phyloP scores from a whole-genome alignment of 441 rosid species.

The Isatis lusitanica region DNA sequence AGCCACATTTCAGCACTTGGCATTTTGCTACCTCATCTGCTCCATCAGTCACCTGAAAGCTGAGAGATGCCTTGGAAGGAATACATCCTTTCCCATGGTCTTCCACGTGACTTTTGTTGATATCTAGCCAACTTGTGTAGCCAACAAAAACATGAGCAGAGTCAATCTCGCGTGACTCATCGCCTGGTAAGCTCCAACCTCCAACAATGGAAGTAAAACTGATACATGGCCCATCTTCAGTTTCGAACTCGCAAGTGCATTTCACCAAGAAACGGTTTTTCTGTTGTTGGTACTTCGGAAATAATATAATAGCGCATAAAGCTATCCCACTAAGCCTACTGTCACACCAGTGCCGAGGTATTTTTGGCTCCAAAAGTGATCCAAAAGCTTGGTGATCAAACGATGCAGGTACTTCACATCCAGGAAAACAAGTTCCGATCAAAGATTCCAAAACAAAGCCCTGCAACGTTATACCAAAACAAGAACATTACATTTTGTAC shows the following conservation, averaged over 20 bases:
- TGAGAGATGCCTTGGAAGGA: neutral
- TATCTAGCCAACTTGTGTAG: neutral
- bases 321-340: neutral
- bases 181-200: neutral
- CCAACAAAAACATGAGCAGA: conserved; percentile 17
- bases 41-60: neutral
- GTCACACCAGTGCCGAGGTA: neutral
- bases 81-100: neutral
- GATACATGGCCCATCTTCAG: neutral
- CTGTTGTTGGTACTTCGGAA: neutral
- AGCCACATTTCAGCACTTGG: neutral
- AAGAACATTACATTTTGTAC: neutral
- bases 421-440: neutral
- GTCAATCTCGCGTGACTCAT: neutral
- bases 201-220: neutral
- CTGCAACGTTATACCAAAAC: neutral
- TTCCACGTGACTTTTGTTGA: neutral
- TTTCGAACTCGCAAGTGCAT: neutral
- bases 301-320: neutral
- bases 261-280: neutral
- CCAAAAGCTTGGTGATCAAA: neutral
- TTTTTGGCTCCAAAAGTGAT: neutral
- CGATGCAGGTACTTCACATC: neutral
- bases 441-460: neutral
- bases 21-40: neutral